phyloP scores from a whole-genome alignment of 768 basidiomycete genomes.

The Trichaptum fuscoviolaceum region DNA sequence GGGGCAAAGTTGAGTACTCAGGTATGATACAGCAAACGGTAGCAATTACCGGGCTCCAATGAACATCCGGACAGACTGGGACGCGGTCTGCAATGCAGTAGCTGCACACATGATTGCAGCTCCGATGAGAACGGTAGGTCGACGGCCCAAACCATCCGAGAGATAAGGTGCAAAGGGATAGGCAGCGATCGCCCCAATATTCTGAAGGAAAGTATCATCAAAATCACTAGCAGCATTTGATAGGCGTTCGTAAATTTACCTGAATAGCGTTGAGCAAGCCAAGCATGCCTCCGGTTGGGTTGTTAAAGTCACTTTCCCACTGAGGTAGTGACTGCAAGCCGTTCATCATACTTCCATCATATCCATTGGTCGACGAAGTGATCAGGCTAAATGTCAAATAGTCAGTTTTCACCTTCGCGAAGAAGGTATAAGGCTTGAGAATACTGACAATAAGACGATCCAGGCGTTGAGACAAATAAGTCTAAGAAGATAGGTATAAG shows the following conservation, averaged over 20 bases:
- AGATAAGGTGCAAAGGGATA: slow-evolving; percentile 36
- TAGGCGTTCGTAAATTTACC: background rate
- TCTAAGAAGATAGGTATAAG: slow-evolving; percentile 4
- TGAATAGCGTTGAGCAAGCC: slow-evolving; percentile 30
- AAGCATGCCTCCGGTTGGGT: slow-evolving; percentile 23
- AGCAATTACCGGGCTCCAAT: slow-evolving; percentile 34
- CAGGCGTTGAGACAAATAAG: slow-evolving; percentile 19
- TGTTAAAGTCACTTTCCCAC: slow-evolving; percentile 24
- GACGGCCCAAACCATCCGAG: slow-evolving; percentile 36
- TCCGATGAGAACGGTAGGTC: slow-evolving; percentile 31
- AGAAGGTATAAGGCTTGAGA: background rate
- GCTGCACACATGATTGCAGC: slow-evolving; percentile 35
- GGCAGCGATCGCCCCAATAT: slow-evolving; percentile 33
- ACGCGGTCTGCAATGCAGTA: slow-evolving; percentile 32
- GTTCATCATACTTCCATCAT: slow-evolving; percentile 27
- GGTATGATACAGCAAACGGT: background rate
- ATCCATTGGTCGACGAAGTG: slow-evolving; percentile 29
- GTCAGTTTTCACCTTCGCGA: background rate
- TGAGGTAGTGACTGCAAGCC: slow-evolving; percentile 25
- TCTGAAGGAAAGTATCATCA: slow-evolving; percentile 18
- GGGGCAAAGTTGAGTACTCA: background rate
- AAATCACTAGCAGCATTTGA: background rate
- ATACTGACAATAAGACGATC: slow-evolving; percentile 17
- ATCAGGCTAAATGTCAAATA: slow-evolving; percentile 17
- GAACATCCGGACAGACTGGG: slow-evolving; percentile 38